phyloP scores from a whole-genome alignment of 352 stramenopile species.

The Phytophthora ramorum region DNA sequence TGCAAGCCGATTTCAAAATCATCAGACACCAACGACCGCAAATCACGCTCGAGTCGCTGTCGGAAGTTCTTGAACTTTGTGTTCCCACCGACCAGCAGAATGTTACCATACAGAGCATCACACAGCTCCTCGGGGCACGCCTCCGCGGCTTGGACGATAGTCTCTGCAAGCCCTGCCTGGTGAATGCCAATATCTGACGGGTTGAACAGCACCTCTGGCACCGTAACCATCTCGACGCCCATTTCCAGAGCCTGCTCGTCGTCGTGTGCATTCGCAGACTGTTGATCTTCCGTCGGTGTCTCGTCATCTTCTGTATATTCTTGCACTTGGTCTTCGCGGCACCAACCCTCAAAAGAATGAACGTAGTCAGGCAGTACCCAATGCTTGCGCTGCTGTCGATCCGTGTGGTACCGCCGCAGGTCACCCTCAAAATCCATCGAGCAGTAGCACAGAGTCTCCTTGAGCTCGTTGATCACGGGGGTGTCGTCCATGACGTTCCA shows the following conservation, averaged over 20 bases:
- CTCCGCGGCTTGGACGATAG: conserved; percentile 86
- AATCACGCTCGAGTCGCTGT: conserved; percentile 68
- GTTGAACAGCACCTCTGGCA: conserved; percentile 93
- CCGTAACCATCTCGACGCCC: conserved; percentile 86
- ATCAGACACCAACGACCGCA: conserved; percentile 60
- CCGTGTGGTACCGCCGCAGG: conserved; percentile 51
- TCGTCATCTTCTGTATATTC: conserved; percentile 23
- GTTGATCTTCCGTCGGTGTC: conserved; percentile 11
- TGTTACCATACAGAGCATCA: conserved; percentile 83
- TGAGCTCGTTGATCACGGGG: conserved; percentile 80
- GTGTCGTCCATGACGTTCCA: conserved; percentile 96
- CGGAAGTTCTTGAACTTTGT: conserved; percentile 88
- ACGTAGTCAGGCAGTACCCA: conserved; percentile 90
- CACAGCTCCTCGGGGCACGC: conserved; percentile 79
- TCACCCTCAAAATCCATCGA: conserved; percentile 89
- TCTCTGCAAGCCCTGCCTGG: conserved; percentile 86
- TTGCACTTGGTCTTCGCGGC: conserved; percentile 29
- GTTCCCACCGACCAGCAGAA: conserved; percentile 90
- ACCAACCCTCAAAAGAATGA: conserved; percentile 62
- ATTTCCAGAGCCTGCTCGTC: conserved; percentile 83
- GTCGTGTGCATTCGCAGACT: conserved; percentile 8
- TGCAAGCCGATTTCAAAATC: conserved; percentile 60
- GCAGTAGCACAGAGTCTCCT: conserved; percentile 92
- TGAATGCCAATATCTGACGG: conserved; percentile 92
- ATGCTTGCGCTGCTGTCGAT: conserved; percentile 49